phyloP scores from a whole-genome alignment of 23 red algal genomes.

The Chondrus crispus region DNA sequence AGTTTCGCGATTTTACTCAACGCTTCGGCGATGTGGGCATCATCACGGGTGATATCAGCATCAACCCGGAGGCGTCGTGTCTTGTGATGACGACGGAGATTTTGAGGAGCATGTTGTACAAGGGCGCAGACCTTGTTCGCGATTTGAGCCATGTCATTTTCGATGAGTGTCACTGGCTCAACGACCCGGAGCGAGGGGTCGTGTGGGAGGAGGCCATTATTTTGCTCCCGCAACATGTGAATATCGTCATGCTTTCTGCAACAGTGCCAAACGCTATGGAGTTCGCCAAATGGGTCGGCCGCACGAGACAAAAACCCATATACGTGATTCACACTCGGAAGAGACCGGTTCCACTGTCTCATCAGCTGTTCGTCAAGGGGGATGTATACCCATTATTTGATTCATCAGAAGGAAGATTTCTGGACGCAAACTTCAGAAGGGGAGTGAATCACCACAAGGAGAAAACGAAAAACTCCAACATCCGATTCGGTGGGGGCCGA shows the following conservation, averaged over 20 bases:
- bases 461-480: conserved; percentile 46
- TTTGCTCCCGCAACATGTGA: conserved; percentile 67
- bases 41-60: conserved; percentile 89
- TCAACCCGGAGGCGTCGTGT: conserved; percentile 78
- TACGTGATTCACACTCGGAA: conserved; percentile 62
- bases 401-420: conserved; percentile 49
- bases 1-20: conserved; percentile 89
- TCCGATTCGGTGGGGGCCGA: conserved; percentile 41
- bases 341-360: conserved; percentile 51
- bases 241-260: conserved; percentile 89
- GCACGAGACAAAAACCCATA: conserved; percentile 62
- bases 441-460: conserved; percentile 43
- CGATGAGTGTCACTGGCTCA: conserved; percentile 95
- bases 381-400: conserved; percentile 32
- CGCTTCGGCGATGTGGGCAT: conserved; percentile 78
- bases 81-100: conserved; percentile 98
- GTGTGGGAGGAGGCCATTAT: conserved; percentile 97
- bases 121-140: conserved; percentile 86
- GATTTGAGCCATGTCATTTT: conserved; percentile 93
- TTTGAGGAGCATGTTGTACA: conserved; percentile 93
- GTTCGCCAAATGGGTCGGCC: conserved; percentile 93
- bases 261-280: conserved; percentile 93
- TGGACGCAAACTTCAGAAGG: conserved; percentile 39
- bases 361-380: conserved; percentile 67
- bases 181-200: conserved; percentile 93